A percentile compares a stretch with the other conserved stretches of the same genome.
Evolutionary conservation across 257 asterid genomes (phyloP).

Genomic region (Lithospermum erythrorhizon): DNA sequence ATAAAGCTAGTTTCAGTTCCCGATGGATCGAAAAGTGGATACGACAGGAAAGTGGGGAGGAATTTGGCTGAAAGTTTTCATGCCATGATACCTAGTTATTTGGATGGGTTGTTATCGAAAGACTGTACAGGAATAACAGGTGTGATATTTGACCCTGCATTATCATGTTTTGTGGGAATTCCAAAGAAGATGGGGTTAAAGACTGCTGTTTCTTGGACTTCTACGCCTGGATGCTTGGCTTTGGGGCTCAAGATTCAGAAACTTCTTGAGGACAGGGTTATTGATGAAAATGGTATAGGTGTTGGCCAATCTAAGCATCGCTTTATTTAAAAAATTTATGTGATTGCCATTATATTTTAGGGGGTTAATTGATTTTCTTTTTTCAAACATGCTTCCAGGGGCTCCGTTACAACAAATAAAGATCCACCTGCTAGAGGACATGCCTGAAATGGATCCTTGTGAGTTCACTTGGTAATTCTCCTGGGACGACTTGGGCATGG

Average conservation of each 20-base stretch:
- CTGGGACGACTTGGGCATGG: constrained; percentile 9
- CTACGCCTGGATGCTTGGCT: constrained; percentile 44
- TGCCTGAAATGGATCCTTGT: constrained; percentile 26
- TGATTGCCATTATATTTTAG: no score
- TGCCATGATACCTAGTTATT: constrained; percentile 21
- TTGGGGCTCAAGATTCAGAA: constrained; percentile 26
- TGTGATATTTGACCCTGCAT: constrained; percentile 30
- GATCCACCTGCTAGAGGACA: constrained; percentile 20
- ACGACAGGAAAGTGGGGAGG: no score
- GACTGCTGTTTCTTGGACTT: constrained; percentile 32
- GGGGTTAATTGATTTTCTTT: no score
- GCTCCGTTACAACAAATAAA: constrained; percentile 27
- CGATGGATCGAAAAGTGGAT: constrained; percentile 24
- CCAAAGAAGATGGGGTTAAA: constrained; percentile 38
- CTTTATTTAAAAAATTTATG: neutral
- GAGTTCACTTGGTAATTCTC: constrained; percentile 47
- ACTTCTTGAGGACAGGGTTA: constrained; percentile 11
- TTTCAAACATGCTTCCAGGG: constrained; percentile 24
- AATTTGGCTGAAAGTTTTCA: neutral
- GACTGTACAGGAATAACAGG: constrained; percentile 15
- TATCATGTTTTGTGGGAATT: constrained; percentile 24
- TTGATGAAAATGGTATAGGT: constrained; percentile 31
- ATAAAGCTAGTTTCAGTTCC: constrained; percentile 24
- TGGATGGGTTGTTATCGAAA: constrained; percentile 18
- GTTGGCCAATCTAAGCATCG: no score